Percentiles rank a stretch among this genome's conserved stretches.
These are phyloP conservation scores for Tulasnella sp. DNA, from an alignment of 768 basidiomycete genomes.

Conservation along the genomic window DNA sequence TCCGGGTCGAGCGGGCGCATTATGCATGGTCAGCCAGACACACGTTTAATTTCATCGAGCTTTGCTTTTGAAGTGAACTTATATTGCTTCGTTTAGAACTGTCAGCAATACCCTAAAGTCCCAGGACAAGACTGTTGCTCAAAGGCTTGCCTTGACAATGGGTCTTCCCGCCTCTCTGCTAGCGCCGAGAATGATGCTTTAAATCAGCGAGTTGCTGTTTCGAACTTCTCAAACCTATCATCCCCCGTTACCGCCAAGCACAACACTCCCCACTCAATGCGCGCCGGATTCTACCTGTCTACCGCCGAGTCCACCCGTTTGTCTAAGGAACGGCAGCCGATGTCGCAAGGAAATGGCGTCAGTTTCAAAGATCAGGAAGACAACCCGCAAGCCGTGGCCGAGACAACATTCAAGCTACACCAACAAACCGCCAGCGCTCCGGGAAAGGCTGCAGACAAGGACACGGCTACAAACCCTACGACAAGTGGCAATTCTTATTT, in stretches of 20 bases:
- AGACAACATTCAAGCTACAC: too few species aligned
- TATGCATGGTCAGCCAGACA: not conserved
- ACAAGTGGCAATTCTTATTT: too few species aligned
- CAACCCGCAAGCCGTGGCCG: slow-evolving; percentile 97
- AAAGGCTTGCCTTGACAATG: not conserved
- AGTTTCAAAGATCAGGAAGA: slow-evolving; percentile 93
- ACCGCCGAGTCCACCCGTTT: slow-evolving; percentile 98
- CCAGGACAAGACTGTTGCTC: not conserved
- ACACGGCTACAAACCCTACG: too few species aligned
- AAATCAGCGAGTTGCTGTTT: not conserved
- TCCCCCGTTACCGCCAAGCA: slow-evolving; percentile 86
- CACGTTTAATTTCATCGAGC: not conserved
- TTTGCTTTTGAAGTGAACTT: too few species aligned
- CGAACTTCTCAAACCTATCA: too few species aligned
- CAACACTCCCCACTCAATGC: slow-evolving; percentile 98
- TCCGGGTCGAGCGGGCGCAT: not conserved
- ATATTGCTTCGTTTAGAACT: not conserved
- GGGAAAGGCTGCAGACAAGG: too few species aligned
- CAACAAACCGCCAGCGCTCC: too few species aligned
- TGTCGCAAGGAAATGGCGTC: slow-evolving; percentile 91
- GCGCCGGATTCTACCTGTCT: slow-evolving; percentile 98
- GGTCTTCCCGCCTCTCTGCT: not conserved
- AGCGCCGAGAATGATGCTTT: not conserved
- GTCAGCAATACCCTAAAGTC: not conserved
- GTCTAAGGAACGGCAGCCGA: slow-evolving; percentile 98